Percentiles rank a stretch among this genome's conserved stretches.
Evolutionary conservation across 2,329 filamentous ascomycete species (phyloP).

Genomic region (Aureobasidium vineae): DNA sequence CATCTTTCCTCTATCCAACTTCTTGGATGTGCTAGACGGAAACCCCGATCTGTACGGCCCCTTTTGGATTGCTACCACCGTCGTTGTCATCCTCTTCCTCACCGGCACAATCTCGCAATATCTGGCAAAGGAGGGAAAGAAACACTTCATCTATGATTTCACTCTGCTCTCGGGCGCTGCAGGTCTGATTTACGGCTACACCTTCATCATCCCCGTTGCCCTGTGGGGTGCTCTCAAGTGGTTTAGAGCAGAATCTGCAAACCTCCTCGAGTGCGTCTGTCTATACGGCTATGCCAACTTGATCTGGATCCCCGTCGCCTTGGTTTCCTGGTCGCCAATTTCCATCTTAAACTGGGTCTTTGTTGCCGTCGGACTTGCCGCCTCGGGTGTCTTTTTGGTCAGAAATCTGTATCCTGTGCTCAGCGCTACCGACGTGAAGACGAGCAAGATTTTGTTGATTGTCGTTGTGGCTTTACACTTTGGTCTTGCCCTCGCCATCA

Average conservation of each 20-base stretch:
- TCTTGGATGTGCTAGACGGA: conserved; percentile 93
- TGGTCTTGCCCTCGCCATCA: conserved; percentile 89
- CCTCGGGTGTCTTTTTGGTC: conserved; percentile 79
- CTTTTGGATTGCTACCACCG: conserved; percentile 98
- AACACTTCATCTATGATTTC: conserved; percentile 89
- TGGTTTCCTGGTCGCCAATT: conserved; percentile 86
- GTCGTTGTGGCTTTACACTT: conserved; percentile 82
- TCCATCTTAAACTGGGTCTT: conserved; percentile 87
- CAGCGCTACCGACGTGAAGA: conserved; percentile 87
- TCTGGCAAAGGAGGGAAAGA: conserved; percentile 63
- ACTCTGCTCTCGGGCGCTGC: conserved; percentile 83
- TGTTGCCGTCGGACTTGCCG: conserved; percentile 78
- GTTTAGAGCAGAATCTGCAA: conserved; percentile 91
- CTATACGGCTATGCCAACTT: conserved; percentile 96
- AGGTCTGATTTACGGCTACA: conserved; percentile 94
- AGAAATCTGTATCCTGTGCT: conserved; percentile 86
- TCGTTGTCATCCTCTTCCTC: conserved; percentile 91
- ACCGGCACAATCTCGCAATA: conserved; percentile 95
- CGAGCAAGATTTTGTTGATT: conserved; percentile 81
- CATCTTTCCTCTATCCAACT: conserved; percentile 89
- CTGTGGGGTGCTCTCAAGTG: conserved; percentile 89
- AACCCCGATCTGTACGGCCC: conserved; percentile 97
- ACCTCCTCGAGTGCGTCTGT: conserved; percentile 91
- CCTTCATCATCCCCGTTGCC: conserved; percentile 72
- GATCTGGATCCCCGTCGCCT: conserved; percentile 92